Evolutionary conservation across 1,284 basidiomycete genomes (phyloP), one percentile per base, ranked within the genome.

Genomic region (Tylopilus sp.): DNA sequence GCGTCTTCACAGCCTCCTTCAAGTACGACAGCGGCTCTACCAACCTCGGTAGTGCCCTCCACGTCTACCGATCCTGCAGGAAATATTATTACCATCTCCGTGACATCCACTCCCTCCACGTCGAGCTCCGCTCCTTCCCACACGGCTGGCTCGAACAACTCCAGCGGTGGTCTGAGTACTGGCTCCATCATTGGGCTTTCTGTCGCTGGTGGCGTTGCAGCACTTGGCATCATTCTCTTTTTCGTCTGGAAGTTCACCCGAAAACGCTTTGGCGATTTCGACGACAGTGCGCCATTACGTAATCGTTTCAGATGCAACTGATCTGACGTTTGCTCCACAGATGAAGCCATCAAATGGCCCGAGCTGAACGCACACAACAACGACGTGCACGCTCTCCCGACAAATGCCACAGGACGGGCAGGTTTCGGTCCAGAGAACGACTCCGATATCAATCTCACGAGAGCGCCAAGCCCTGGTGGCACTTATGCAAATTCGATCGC

Each of bases 311-410:
- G 41, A 10, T 39, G 24, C 26, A 17, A 55, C 47, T 51, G 39
- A 55, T 43, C 42, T 17, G 17, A 37, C 6, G 21, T 40, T n/a
- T 40, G 43, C n/a, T 46, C 46, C 52, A 42, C 62, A 88, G 87
- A 77, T 59, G 85, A 88, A 67, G 85, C 85, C 26, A 91, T 91
- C 70, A 90, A 90, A 69, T 91, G 88, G 88, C 88, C 88, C 2
- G 88, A 91, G 58, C 75, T 91, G 41, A 88, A 88, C 64, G 66
- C 77, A 1, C 85, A 88, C 59, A 72, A 74, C 48, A 65, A 57
- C 33, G 82, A 82, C 44, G 72, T 74, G 9, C 78, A 81, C 48
- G 76, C 83, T 15, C 71, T 88, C 7, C 85, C 86, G 11, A 79
- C 83, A 1, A 73, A 81, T 41, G 72, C 75, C 50, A 82, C 83